A percentile compares a stretch with the other conserved stretches of the same genome.
These are phyloP conservation scores for Strobilomyces echinocephalus DNA, from an alignment of 768 basidiomycete genomes.

Conservation along the genomic window DNA sequence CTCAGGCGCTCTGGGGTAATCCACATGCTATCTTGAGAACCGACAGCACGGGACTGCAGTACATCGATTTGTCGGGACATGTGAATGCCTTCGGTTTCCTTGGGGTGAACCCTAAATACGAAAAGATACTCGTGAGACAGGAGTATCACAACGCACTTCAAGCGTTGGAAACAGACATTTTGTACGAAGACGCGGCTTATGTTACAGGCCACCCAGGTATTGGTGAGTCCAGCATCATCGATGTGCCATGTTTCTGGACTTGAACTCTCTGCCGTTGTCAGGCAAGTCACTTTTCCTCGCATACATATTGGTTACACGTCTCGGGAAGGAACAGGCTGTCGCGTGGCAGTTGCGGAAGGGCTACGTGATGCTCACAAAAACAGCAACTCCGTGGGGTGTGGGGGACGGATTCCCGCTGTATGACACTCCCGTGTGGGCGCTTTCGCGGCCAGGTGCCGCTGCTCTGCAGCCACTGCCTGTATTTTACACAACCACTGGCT, in stretches of 20 bases:
- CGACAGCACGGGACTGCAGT: too few species aligned
- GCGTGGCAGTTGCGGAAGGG: not conserved
- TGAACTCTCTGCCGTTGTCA: not conserved
- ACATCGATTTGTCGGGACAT: too few species aligned
- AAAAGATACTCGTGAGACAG: not conserved
- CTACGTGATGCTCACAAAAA: not conserved
- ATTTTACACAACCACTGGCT: rapidly evolving
- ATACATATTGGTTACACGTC: not conserved
- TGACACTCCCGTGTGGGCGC: not conserved
- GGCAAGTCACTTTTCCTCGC: not conserved
- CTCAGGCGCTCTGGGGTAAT: too few species aligned
- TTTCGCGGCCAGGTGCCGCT: not conserved
- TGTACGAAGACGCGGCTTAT: not conserved
- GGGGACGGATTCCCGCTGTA: too few species aligned
- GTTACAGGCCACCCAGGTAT: not conserved
- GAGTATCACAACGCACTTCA: not conserved
- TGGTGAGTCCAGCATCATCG: not conserved
- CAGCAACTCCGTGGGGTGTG: not conserved
- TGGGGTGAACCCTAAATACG: conserved; percentile 17
- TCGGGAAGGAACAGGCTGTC: not conserved
- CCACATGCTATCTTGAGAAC: too few species aligned
- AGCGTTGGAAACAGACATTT: not conserved
- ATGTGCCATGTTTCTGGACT: not conserved
- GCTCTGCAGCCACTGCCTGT: not conserved
- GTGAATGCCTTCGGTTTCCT: too few species aligned